Evolutionary conservation across 805 yeast genomes (phyloP), one percentile per base, ranked within the genome.

Genomic region (Komagataella mondaviorum): DNA sequence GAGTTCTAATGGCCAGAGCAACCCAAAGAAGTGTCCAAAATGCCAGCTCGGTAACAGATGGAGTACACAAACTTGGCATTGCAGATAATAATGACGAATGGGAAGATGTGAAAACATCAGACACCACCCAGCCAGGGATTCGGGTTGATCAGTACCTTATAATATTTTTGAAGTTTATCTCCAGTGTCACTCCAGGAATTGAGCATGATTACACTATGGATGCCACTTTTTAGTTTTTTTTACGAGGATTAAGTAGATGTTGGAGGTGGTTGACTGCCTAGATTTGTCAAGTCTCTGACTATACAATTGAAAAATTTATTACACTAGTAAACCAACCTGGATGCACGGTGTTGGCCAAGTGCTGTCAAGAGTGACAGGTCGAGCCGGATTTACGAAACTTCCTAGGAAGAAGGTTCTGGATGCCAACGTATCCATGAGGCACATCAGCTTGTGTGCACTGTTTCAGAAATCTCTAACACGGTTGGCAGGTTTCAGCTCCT

Each of bases 171-270:
- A 93, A 93, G 68, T 93, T 93, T 62, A 91, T 93, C 48, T 86
- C 97, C 6, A 88, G 97, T 69, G 98, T 93, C 6, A 90, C 96
- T 1, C 99, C 99, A 0, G 96, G 97, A 16, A 90, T 93, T 52
- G 96, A 91, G 68, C 95, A 91, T 66, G 99, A 93, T 60, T 89
- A 89, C 63, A 93, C 99, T n/a, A 93, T 91, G 97, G 90, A 89
- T 64, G 97, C 96, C 39, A 30, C 39, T 10, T 30, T 30, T 30
- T 30, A 30, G 39, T 30, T 30, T 30, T 24, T 78, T 85, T 61
- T 84, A 61, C 46, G 39, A 30, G 14, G 8, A 30, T 30, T 6
- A 30, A 30, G 39, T 30, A 30, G 39, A 30, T 4, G 10, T 30
- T 30, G 60, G 44, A n/a, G 24, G 48, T 46, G 22, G 10, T 18